A percentile compares a stretch with the other conserved stretches of the same genome.
These are phyloP conservation scores for Acanthamoeba healyi DNA, from an alignment of 208 protist genomes.

Conservation along the genomic window DNA sequence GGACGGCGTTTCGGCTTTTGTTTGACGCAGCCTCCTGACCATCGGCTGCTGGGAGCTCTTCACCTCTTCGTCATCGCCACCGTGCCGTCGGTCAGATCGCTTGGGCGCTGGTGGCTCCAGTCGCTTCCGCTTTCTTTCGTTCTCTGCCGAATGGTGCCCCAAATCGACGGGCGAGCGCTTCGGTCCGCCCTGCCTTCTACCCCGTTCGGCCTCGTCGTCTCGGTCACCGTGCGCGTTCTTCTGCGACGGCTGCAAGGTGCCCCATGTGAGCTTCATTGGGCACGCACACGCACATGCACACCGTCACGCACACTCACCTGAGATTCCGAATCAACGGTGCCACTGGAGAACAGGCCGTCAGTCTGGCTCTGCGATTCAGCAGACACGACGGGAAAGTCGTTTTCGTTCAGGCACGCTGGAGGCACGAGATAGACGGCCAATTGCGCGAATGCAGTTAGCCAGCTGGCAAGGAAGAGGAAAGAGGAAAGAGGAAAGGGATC, in stretches of 20 bases:
- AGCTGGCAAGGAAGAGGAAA: not conserved
- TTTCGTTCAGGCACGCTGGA: conserved; percentile 6
- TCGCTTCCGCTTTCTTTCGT: not conserved
- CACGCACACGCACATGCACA: not conserved
- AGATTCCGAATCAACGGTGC: not conserved
- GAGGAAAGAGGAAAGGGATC: not conserved
- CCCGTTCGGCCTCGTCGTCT: not conserved
- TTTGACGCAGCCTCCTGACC: not conserved
- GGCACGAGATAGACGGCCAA: not conserved
- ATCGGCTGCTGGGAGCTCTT: not conserved
- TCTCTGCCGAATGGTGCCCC: not conserved
- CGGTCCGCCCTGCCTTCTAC: not conserved
- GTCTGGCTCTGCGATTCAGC: not conserved
- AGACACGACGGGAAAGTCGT: not conserved
- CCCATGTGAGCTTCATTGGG: no score
- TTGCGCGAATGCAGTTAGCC: no score
- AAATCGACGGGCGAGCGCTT: not conserved
- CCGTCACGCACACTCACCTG: not conserved
- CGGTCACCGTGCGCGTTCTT: not conserved
- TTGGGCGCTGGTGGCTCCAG: not conserved
- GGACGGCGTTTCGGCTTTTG: not conserved
- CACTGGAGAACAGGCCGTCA: not conserved
- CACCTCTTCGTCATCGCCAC: not conserved
- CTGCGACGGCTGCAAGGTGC: not conserved
- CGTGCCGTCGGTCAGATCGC: not conserved